These are phyloP conservation scores for Puccinia novopanici DNA, from an alignment of 1,284 basidiomycete genomes.

Conservation along the genomic window DNA sequence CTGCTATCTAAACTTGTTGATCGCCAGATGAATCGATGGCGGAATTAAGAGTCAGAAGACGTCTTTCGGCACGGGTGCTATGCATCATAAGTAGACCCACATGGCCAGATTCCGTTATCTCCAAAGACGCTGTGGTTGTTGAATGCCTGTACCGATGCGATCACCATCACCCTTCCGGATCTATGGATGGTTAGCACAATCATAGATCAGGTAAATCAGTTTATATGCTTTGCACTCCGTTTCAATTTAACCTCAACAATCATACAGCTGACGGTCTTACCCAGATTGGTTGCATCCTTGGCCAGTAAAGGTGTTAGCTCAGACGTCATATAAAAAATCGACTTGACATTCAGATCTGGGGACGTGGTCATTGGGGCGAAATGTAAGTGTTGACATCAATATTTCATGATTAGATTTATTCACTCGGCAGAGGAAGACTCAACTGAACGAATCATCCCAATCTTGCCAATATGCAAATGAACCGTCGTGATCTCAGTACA, in stretches of 20 bases:
- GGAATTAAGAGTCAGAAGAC: too few relatives aligned
- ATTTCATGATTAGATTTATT: too few relatives aligned
- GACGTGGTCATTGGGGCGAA: too few relatives aligned
- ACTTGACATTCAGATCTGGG: conserved; percentile 47
- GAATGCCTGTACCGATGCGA: conserved; percentile 58
- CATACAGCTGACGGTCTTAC: too few relatives aligned
- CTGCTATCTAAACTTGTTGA: conserved; percentile 53
- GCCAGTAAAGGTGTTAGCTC: conserved; percentile 39
- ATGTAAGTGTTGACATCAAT: too few relatives aligned
- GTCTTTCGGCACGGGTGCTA: too few relatives aligned
- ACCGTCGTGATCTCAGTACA: too few relatives aligned
- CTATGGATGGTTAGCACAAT: conserved; percentile 15
- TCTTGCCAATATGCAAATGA: conserved; percentile 8
- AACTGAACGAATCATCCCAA: conserved; percentile 46
- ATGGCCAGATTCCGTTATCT: conserved; percentile 57
- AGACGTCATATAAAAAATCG: conserved; percentile 50
- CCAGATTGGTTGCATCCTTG: too few relatives aligned
- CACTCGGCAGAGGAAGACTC: not conserved
- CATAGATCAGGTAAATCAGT: not conserved
- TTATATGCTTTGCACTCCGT: too few relatives aligned
- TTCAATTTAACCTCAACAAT: too few relatives aligned
- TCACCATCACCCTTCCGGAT: conserved; percentile 58
- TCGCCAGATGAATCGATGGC: not conserved
- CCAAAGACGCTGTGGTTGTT: conserved; percentile 54
- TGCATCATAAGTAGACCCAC: conserved; percentile 52